Percentiles rank a stretch among this genome's conserved stretches.
Evolutionary conservation across 1,284 basidiomycete genomes (phyloP).

Genomic region (Ustilago hordei): DNA sequence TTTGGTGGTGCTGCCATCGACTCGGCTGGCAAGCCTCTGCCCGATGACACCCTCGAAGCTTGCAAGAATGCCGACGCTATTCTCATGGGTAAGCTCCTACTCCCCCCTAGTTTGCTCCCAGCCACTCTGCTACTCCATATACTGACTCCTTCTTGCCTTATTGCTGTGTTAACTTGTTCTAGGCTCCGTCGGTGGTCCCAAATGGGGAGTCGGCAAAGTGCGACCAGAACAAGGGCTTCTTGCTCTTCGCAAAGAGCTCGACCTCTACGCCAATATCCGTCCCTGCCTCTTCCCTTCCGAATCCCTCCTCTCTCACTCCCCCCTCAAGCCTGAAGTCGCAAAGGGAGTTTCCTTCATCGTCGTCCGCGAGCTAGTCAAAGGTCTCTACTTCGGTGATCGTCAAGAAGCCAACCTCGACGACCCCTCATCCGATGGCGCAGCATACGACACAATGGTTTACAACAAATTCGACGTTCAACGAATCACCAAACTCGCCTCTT

Average conservation of each 20-base stretch:
- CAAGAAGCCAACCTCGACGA: slow-evolving; percentile 78
- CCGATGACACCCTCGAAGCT: slow-evolving; percentile 81
- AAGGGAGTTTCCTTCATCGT: slow-evolving; percentile 92
- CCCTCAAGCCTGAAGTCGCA: slow-evolving; percentile 88
- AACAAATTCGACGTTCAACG: slow-evolving; percentile 90
- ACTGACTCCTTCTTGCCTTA: background rate
- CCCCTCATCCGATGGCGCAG: slow-evolving; percentile 61
- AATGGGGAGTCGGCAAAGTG: slow-evolving; percentile 92
- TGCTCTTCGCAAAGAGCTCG: slow-evolving; percentile 89
- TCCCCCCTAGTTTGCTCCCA: background rate
- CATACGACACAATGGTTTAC: slow-evolving; percentile 80
- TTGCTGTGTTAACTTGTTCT: background rate
- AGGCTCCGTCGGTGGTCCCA: slow-evolving; percentile 97
- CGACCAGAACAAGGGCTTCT: slow-evolving; percentile 96
- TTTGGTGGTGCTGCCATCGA: slow-evolving; percentile 98
- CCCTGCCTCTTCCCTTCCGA: slow-evolving; percentile 95
- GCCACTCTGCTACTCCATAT: background rate
- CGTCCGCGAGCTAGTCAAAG: slow-evolving; percentile 83
- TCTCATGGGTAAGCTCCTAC: slow-evolving; percentile 54
- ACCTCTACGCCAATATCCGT: slow-evolving; percentile 97
- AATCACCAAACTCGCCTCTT: slow-evolving; percentile 94
- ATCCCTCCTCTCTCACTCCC: slow-evolving; percentile 87
- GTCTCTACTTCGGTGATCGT: slow-evolving; percentile 85
- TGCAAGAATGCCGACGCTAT: slow-evolving; percentile 68
- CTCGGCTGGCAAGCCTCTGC: slow-evolving; percentile 83